Percentiles rank a stretch among this genome's conserved stretches.
Conservation (phyloP, 1,139 yeast genomes). For the Debaryomyces sp. region DNA sequence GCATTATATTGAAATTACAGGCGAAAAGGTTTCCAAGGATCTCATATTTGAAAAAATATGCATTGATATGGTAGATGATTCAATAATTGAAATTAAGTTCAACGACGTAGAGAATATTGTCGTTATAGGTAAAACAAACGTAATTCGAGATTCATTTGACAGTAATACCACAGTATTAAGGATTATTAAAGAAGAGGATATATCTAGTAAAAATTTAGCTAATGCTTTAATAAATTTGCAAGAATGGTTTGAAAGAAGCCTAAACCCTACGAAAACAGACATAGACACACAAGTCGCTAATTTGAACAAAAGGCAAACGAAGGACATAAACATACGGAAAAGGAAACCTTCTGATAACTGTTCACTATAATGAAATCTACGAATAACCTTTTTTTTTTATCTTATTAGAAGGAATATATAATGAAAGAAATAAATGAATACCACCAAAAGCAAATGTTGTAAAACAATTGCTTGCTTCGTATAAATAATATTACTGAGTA, state of each 20-base stretch:
- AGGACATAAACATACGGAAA: constrained; percentile 9
- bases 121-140: not conserved
- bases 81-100: constrained; percentile 28
- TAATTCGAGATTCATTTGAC: constrained; percentile 1
- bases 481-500: not conserved
- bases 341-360: constrained; percentile 16
- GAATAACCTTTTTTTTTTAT: not conserved
- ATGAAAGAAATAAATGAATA: constrained; percentile 5
- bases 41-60: constrained; percentile 22
- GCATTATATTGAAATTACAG: constrained; percentile 8
- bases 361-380: not conserved
- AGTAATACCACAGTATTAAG: not conserved
- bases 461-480: not conserved
- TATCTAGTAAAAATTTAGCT: constrained; percentile 21
- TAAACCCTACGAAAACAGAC: constrained; percentile 17
- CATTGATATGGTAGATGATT: constrained; percentile 28
- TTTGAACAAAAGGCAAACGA: not conserved
- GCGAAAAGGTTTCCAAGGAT: constrained; percentile 2
- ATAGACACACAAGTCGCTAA: constrained; percentile 6
- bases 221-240: constrained; percentile 19
- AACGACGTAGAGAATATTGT: constrained; percentile 24
- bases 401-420: constrained; percentile 4
- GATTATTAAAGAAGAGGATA: constrained; percentile 25
- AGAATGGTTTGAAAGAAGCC: constrained; percentile 25
- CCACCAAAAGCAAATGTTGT: not conserved